phyloP scores from a whole-genome alignment of 495 filamentous ascomycete genomes.

The Penicillium nucicola region DNA sequence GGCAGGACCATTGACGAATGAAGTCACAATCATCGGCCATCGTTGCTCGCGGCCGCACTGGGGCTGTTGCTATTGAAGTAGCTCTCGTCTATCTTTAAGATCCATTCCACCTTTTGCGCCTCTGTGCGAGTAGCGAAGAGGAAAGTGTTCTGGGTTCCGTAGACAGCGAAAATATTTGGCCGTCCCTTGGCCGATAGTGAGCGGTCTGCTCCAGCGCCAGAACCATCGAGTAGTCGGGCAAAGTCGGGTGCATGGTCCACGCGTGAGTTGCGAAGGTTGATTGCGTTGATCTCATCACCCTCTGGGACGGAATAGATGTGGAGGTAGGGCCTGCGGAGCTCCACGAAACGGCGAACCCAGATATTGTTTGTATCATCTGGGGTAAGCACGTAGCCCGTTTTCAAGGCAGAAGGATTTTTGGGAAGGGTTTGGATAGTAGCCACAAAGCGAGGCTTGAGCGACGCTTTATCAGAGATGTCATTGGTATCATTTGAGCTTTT shows the following conservation, averaged over 20 bases:
- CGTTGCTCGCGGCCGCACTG: conserved; percentile 24
- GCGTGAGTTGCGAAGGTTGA: conserved; percentile 78
- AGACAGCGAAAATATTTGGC: conserved; percentile 85
- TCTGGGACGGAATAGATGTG: conserved; percentile 80
- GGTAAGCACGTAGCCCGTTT: conserved; percentile 78
- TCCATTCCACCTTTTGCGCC: conserved; percentile 91
- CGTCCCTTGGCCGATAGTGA: conserved; percentile 47
- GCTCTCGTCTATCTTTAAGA: conserved; percentile 69
- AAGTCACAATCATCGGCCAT: conserved; percentile 10
- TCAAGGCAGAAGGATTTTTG: conserved; percentile 73
- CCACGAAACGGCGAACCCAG: conserved; percentile 90
- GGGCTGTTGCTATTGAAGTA: conserved; percentile 47
- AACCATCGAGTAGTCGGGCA: conserved; percentile 64
- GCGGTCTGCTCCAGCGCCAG: conserved; percentile 27
- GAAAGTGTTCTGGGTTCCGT: conserved; percentile 89
- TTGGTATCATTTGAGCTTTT: conserved; percentile 27
- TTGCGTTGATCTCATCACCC: conserved; percentile 85
- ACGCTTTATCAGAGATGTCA: conserved; percentile 24
- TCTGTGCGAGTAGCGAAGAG: conserved; percentile 87
- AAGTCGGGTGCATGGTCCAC: conserved; percentile 89
- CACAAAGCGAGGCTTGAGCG: conserved; percentile 54
- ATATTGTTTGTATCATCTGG: conserved; percentile 66
- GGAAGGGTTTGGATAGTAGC: conserved; percentile 67
- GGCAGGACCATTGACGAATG: background rate
- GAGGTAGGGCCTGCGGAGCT: conserved; percentile 87